phyloP scores from a whole-genome alignment of 2,329 filamentous ascomycete species.

The Sordariomycetes sp. region DNA sequence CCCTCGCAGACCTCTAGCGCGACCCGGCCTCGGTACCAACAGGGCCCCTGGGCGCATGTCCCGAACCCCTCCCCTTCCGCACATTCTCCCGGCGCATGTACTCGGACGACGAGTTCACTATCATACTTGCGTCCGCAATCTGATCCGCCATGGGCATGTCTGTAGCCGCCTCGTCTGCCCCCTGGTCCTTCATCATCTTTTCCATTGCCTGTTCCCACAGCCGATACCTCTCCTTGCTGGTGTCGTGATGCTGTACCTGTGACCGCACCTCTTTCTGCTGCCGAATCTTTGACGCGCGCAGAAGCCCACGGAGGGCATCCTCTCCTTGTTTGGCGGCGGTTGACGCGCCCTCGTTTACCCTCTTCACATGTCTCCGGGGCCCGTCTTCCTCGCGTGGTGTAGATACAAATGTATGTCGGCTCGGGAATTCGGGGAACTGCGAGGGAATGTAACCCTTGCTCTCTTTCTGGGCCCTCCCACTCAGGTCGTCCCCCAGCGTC shows the following conservation, averaged over 20 bases:
- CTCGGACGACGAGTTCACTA: slow-evolving; percentile 32
- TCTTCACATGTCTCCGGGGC: slow-evolving; percentile 36
- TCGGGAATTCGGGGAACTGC: slow-evolving; percentile 48
- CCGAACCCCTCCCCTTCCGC: neutral
- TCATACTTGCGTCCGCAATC: slow-evolving; percentile 50
- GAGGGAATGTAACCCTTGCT: slow-evolving; percentile 41
- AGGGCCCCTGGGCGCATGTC: neutral
- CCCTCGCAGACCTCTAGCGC: neutral
- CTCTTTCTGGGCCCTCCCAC: slow-evolving; percentile 43
- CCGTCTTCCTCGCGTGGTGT: slow-evolving; percentile 30
- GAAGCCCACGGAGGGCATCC: slow-evolving; percentile 43
- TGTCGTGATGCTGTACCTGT: slow-evolving; percentile 35
- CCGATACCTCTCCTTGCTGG: slow-evolving; percentile 40
- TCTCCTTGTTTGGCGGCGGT: slow-evolving; percentile 48
- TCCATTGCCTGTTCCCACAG: slow-evolving; percentile 51
- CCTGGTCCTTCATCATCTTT: slow-evolving; percentile 30
- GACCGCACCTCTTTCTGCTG: slow-evolving; percentile 51
- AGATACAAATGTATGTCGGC: slow-evolving; percentile 49
- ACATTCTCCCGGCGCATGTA: neutral
- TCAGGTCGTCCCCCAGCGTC: slow-evolving; percentile 39
- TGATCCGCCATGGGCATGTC: slow-evolving; percentile 17
- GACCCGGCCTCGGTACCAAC: neutral
- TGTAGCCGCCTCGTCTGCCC: neutral
- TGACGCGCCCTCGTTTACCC: slow-evolving; percentile 45
- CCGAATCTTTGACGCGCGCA: slow-evolving; percentile 49